Percentiles rank a stretch among this genome's conserved stretches.
Evolutionary conservation across 169 alveolate species (phyloP).

Genomic region (Plasmodium gaboni): DNA sequence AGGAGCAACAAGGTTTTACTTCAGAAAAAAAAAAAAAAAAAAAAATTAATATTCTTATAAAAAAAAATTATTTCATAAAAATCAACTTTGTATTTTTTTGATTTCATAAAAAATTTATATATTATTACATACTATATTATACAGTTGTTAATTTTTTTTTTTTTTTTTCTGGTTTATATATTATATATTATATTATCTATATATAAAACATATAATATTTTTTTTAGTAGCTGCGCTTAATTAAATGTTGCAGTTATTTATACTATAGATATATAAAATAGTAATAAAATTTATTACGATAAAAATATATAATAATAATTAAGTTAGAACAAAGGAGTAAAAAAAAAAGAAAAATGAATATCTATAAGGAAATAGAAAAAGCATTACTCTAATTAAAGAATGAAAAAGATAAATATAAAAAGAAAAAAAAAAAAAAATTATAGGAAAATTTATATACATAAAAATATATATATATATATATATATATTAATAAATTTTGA

Average conservation of each 20-base stretch:
- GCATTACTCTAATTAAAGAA: slow-evolving; percentile 26
- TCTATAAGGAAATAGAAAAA: background rate
- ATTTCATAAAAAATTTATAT: background rate
- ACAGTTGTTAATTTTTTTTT: background rate
- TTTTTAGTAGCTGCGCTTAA: too few relatives aligned
- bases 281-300: background rate
- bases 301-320: background rate
- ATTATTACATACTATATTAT: background rate
- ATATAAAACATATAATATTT: background rate
- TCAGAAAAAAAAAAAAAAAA: too few relatives aligned
- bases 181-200: background rate
- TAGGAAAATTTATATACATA: background rate
- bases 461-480: slow-evolving; percentile 10
- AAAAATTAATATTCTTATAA: background rate
- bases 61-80: background rate
- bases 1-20: too few relatives aligned
- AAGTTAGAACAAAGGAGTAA: background rate
- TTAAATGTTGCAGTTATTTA: too few relatives aligned
- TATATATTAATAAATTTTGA: background rate
- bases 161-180: background rate
- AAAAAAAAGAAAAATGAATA: background rate
- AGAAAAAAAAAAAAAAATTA: background rate
- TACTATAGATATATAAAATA: background rate
- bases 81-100: background rate
- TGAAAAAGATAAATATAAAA: slow-evolving; percentile 9